Base-by-base conservation (phyloP, 1,139 yeast species). In the Sugiyamaella pinicola region DNA sequence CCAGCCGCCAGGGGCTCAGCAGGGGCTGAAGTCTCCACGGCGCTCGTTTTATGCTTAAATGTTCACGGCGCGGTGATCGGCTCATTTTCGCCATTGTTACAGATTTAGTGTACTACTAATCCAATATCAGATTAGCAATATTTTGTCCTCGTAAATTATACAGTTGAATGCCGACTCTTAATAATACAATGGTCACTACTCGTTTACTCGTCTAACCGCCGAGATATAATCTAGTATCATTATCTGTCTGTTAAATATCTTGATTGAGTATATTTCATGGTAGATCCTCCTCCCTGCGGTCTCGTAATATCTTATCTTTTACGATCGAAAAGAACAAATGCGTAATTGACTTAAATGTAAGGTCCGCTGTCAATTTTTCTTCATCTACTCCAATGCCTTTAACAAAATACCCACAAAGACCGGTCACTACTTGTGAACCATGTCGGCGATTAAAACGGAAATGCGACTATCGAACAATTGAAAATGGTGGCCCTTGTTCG, bases 361-460 rank as follows among this genome's bases (percentile, higher is more conserved):
- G n/a, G n/a, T n/a, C n/a, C n/a, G n/a, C n/a, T n/a, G n/a, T n/a
- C n/a, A n/a, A 28, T 28, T 8, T 28, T 28, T 28, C 31, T 28
- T 28, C 8, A n/a, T n/a, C n/a, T n/a, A n/a, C n/a, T n/a, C n/a
- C 45, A 15, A 31, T 33, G 39, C 39, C 47, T 7, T 2, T 43
- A 33, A 21, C 47, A 8, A 43, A 43, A 24, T 43, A 43, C 21
- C 31, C 47, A 19, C 47, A 43, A 33, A 31, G 49, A 18, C 49
- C 42, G 4, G 49, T 45, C 19, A 45, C 49, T 3, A 35, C 49
- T 12, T 53, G 56, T 37, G 51, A 47, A 15, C 52, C 56, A 24
- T 53, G 56, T 19, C 51, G 56, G 13, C 38, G 46, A 12, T 46
- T 53, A 17, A 53, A 53, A 38, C 49, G 56, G 10, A 53, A 51